Conservation (phyloP, 805 yeast genomes). For the Cyberlindnera galapagoensis region DNA sequence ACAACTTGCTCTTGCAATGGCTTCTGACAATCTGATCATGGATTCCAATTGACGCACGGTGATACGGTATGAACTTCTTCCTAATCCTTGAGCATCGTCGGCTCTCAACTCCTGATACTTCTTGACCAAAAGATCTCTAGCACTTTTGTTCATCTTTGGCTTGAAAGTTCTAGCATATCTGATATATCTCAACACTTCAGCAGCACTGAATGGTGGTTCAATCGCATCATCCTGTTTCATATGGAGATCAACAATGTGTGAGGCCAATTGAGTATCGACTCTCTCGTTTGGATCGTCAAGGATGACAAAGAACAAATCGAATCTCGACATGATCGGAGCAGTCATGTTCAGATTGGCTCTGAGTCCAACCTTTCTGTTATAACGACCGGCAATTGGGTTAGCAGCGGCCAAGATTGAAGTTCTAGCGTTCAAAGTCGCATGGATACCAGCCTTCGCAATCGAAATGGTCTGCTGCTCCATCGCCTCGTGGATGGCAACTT, state of each 20-base stretch:
- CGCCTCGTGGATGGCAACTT: conserved; percentile 98
- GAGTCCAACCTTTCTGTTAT: conserved; percentile 78
- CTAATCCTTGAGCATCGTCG: conserved; percentile 86
- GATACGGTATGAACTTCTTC: conserved; percentile 82
- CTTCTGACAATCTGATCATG: conserved; percentile 88
- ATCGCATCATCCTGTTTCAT: conserved; percentile 89
- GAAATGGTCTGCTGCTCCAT: conserved; percentile 99
- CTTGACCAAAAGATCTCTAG: conserved; percentile 68
- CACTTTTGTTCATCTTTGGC: conserved; percentile 78
- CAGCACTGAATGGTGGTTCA: conserved; percentile 81
- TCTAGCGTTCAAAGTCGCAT: conserved; percentile 94
- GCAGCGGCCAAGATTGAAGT: conserved; percentile 98
- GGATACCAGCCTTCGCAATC: conserved; percentile 97
- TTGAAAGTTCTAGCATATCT: conserved; percentile 89
- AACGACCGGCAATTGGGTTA: conserved; percentile 95
- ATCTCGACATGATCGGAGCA: conserved; percentile 98
- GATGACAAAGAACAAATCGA: conserved; percentile 90
- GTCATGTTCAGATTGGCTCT: conserved; percentile 90
- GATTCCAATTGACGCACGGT: conserved; percentile 96
- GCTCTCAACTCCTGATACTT: conserved; percentile 80
- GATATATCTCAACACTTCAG: conserved; percentile 82
- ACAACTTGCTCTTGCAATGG: conserved; percentile 95
- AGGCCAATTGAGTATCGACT: conserved; percentile 83
- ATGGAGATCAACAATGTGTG: conserved; percentile 88
- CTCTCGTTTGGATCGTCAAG: conserved; percentile 91